Percentiles rank a stretch among this genome's conserved stretches.
Conservation (phyloP, 441 rosid species). For the Jatropha podagrica region DNA sequence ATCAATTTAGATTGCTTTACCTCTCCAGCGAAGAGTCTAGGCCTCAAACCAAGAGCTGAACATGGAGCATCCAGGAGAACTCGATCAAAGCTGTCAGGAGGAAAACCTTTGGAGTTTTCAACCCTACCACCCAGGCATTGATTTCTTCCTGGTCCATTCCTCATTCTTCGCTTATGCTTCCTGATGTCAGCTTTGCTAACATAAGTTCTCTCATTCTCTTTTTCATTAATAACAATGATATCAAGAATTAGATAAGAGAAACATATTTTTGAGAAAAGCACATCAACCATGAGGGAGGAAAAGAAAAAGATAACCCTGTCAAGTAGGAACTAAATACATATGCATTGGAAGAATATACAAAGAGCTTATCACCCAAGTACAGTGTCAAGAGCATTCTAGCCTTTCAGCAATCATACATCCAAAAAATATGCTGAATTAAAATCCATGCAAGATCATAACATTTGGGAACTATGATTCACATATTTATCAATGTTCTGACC, state of each 20-base stretch:
- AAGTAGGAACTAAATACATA: slow-evolving; percentile 1
- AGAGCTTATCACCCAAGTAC: neutral
- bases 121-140: slow-evolving; percentile 72
- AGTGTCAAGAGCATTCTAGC: neutral
- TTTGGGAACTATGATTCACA: neutral
- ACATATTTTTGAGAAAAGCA: slow-evolving; percentile 12
- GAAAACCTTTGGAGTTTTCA: slow-evolving; percentile 79
- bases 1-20: slow-evolving; percentile 36
- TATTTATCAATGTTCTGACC: slow-evolving; percentile 1
- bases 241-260: slow-evolving; percentile 29
- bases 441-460: neutral
- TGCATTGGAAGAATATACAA: neutral
- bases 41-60: slow-evolving; percentile 98
- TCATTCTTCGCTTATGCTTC: slow-evolving; percentile 70
- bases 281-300: neutral
- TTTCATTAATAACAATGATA: slow-evolving; percentile 57
- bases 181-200: slow-evolving; percentile 66
- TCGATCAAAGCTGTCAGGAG: slow-evolving; percentile 80
- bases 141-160: slow-evolving; percentile 92
- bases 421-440: neutral
- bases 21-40: slow-evolving; percentile 85
- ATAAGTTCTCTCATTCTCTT: slow-evolving; percentile 47
- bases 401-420: neutral
- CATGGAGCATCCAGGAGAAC: slow-evolving; percentile 98
- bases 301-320: slow-evolving; percentile 11